phyloP scores from a whole-genome alignment of 768 basidiomycete species.

The Podaxis sp. region DNA sequence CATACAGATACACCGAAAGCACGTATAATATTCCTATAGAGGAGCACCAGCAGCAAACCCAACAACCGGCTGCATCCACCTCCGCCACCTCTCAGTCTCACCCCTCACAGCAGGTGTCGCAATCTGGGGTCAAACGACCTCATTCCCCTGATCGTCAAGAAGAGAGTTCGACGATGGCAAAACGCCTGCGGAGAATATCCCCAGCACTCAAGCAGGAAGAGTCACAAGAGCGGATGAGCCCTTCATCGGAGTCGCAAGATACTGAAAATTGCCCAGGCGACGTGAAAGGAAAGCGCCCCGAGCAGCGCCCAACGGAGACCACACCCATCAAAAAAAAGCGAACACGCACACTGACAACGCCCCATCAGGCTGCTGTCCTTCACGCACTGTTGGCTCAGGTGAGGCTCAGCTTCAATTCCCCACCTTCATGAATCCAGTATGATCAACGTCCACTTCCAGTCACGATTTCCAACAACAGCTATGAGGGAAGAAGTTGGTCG shows the following conservation, averaged over 20 bases:
- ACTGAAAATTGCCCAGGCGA: conserved; percentile 57
- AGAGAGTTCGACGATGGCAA: conserved; percentile 37
- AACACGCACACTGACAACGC: conserved; percentile 80
- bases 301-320: conserved; percentile 28
- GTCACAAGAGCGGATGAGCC: conserved; percentile 24
- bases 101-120: conserved; percentile 19
- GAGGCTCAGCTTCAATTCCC: conserved; percentile 12
- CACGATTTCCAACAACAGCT: conserved; percentile 83
- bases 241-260: conserved; percentile 49
- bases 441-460: conserved; percentile 37
- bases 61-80: conserved; percentile 11
- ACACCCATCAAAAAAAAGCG: conserved; percentile 73
- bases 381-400: conserved; percentile 87
- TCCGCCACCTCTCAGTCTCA: conserved; percentile 21
- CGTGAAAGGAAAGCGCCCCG: conserved; percentile 37
- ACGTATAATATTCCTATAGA: conserved; percentile 20
- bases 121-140: conserved; percentile 13
- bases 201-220: conserved; percentile 12
- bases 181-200: conserved; percentile 36
- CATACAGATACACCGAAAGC: conserved; percentile 31
- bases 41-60: background rate
- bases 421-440: background rate
- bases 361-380: conserved; percentile 84
- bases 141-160: conserved; percentile 18
- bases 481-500: conserved; percentile 86